Evolutionary conservation across 352 stramenopile genomes (phyloP).

Genomic region (Globisporangium recalcitrans): DNA sequence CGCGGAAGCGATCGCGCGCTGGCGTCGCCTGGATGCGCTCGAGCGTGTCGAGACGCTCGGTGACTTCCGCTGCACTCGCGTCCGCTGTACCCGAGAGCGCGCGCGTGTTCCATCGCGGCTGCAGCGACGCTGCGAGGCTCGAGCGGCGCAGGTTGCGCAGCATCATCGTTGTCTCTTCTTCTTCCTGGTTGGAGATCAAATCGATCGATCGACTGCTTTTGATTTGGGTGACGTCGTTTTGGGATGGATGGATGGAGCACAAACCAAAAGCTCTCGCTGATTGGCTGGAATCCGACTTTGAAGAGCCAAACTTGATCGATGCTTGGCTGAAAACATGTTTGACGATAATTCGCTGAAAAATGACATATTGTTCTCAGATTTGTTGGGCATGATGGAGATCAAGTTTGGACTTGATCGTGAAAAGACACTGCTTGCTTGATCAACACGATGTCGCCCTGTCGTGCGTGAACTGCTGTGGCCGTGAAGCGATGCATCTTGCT

Average conservation of each 20-base stretch:
- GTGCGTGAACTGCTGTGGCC: not conserved
- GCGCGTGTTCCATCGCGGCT: constrained; percentile 16
- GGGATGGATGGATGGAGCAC: constrained; percentile 3
- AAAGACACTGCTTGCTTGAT: too few species aligned
- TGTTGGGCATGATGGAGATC: too few species aligned
- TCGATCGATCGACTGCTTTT: not conserved
- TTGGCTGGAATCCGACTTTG: constrained; percentile 25
- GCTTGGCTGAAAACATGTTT: constrained; percentile 23
- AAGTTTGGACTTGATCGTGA: too few species aligned
- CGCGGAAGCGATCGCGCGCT: constrained; percentile 50
- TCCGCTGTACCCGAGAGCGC: constrained; percentile 4
- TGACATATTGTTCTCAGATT: too few species aligned
- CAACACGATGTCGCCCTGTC: not conserved
- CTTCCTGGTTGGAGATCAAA: not conserved
- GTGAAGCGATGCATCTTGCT: not conserved
- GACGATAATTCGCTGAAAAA: too few species aligned
- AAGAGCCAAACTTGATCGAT: not conserved
- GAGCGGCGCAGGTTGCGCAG: constrained; percentile 34
- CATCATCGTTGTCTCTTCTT: constrained; percentile 19
- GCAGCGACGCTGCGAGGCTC: constrained; percentile 15
- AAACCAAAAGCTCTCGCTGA: not conserved
- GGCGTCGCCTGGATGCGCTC: constrained; percentile 30
- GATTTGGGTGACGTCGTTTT: constrained; percentile 3
- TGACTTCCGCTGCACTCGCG: constrained; percentile 9
- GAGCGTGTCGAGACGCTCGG: constrained; percentile 30